Conservation (phyloP, 163 green algal species). For the Chlorella variabilis region DNA sequence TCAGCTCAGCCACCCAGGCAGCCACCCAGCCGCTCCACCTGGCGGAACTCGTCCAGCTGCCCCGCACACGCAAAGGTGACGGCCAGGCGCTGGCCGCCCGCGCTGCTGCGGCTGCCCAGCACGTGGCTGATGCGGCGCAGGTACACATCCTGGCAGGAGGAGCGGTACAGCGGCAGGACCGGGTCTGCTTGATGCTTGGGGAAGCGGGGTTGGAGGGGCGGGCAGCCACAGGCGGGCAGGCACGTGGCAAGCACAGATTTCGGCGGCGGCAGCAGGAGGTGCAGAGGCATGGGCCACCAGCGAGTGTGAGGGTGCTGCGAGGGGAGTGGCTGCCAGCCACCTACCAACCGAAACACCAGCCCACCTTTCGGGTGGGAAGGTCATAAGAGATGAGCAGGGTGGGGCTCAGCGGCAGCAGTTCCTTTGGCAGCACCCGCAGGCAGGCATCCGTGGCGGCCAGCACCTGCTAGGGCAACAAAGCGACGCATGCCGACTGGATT, state of each 20-base stretch:
- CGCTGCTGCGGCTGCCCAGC: conserved; percentile 59
- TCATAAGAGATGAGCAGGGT: conserved; percentile 66
- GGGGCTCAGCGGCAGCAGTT: conserved; percentile 48
- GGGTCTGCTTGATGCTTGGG: background rate
- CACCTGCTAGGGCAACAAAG: conserved; percentile 26
- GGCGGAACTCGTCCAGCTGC: conserved; percentile 54
- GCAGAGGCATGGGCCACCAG: too few species aligned
- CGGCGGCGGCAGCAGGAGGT: background rate
- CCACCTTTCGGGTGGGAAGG: conserved; percentile 57
- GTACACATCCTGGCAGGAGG: conserved; percentile 53
- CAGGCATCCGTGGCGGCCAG: conserved; percentile 50
- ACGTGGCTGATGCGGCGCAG: conserved; percentile 47
- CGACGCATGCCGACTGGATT: too few species aligned
- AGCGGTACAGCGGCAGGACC: too few species aligned
- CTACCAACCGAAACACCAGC: too few species aligned
- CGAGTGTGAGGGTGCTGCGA: too few species aligned
- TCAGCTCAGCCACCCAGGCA: background rate
- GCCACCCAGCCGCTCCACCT: conserved; percentile 20
- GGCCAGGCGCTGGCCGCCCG: conserved; percentile 42
- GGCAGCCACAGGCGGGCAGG: too few species aligned
- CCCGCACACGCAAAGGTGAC: conserved; percentile 64
- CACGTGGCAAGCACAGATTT: too few species aligned
- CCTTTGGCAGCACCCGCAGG: conserved; percentile 49
- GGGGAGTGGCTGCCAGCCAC: too few species aligned
- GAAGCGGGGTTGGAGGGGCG: background rate